Evolutionary conservation across 2,329 filamentous ascomycete species (phyloP).

Genomic region (Claviceps maximensis): DNA sequence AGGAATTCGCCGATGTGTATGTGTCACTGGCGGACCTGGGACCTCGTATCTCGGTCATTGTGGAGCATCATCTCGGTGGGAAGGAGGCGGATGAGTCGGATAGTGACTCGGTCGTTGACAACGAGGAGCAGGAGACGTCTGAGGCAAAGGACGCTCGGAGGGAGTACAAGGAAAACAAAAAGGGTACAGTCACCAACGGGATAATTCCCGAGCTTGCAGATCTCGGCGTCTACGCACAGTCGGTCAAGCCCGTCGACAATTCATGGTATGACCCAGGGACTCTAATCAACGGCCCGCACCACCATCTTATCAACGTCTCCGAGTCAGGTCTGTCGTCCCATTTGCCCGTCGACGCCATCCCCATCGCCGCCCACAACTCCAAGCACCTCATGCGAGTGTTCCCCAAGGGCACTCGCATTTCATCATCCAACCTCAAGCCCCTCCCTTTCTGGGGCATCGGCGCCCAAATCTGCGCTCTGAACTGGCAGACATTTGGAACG

Average conservation of each 20-base stretch:
- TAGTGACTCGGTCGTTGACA: slow-evolving; percentile 21
- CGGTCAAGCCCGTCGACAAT: slow-evolving; percentile 52
- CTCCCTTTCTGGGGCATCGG: slow-evolving; percentile 53
- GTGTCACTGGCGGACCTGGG: slow-evolving; percentile 46
- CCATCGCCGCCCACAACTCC: slow-evolving; percentile 47
- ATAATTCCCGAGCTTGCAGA: slow-evolving; percentile 54
- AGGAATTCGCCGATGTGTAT: slow-evolving; percentile 36
- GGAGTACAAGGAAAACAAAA: slow-evolving; percentile 41
- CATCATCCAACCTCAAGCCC: slow-evolving; percentile 49
- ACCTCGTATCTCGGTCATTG: slow-evolving; percentile 51
- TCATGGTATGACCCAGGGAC: slow-evolving; percentile 45
- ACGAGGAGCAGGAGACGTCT: slow-evolving; percentile 26
- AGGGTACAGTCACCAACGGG: slow-evolving; percentile 32
- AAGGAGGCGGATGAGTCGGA: slow-evolving; percentile 11
- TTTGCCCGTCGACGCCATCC: slow-evolving; percentile 31
- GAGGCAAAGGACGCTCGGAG: slow-evolving; percentile 32
- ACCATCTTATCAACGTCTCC: slow-evolving; percentile 57
- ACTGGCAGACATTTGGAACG: slow-evolving; percentile 55
- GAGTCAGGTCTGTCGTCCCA: slow-evolving; percentile 43
- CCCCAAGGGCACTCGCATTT: slow-evolving; percentile 56
- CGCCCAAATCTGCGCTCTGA: slow-evolving; percentile 56
- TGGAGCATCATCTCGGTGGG: slow-evolving; percentile 49
- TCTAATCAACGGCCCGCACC: slow-evolving; percentile 43
- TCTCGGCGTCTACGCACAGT: slow-evolving; percentile 56
- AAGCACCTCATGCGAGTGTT: slow-evolving; percentile 57